A percentile compares a stretch with the other conserved stretches of the same genome.
Conservation (phyloP, 169 alveolate genomes). For the Theileria annulata region DNA sequence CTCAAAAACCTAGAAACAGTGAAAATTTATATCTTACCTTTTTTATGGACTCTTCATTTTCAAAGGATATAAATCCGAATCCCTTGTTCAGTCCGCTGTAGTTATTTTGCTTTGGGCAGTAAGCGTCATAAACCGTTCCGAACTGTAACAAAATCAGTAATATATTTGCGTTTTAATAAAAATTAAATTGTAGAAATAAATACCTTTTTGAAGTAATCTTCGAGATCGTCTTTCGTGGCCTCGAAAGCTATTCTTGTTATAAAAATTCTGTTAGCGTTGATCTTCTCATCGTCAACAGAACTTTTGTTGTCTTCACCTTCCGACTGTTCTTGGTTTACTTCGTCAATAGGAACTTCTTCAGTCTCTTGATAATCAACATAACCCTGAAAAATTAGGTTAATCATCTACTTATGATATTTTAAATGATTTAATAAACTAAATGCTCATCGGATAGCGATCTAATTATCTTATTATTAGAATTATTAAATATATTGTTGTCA, state of each 20-base stretch:
- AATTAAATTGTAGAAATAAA: background rate
- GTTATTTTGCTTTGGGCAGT: constrained; percentile 57
- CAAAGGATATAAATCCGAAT: constrained; percentile 79
- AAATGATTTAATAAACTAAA: background rate
- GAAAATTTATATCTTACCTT: constrained; percentile 23
- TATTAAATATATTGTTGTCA: background rate
- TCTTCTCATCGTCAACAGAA: constrained; percentile 44
- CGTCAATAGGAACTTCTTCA: background rate
- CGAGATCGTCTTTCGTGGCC: constrained; percentile 72
- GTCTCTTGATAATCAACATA: background rate
- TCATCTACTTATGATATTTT: background rate
- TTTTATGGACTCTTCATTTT: constrained; percentile 59
- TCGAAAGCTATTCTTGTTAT: constrained; percentile 73
- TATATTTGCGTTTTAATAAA: background rate
- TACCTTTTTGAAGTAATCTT: constrained; percentile 68
- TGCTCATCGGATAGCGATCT: background rate
- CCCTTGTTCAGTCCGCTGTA: constrained; percentile 73
- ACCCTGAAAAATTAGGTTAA: background rate
- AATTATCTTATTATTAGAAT: background rate
- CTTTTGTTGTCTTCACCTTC: constrained; percentile 11
- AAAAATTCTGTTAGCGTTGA: constrained; percentile 63
- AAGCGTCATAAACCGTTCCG: constrained; percentile 66
- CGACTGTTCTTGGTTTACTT: background rate
- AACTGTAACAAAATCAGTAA: constrained; percentile 44
- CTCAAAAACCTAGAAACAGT: constrained; percentile 60